These are phyloP conservation scores for Blastocystis sp. DNA, from an alignment of 352 stramenopile genomes.

Conservation along the genomic window DNA sequence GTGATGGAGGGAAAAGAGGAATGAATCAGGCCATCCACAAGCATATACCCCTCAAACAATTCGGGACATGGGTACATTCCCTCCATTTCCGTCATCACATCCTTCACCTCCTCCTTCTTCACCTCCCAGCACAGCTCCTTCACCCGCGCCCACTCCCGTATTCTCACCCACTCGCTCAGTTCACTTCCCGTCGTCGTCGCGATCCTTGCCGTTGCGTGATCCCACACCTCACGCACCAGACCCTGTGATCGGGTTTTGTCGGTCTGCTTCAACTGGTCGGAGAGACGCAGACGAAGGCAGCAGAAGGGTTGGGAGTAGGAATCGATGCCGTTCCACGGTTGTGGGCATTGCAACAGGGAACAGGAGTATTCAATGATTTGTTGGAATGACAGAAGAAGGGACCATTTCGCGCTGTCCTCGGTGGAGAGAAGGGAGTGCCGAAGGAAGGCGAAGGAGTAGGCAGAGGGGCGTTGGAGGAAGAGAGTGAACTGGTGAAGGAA, in stretches of 20 bases:
- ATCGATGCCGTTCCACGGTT: neutral
- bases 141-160: neutral
- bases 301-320: neutral
- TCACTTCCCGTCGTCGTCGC: neutral
- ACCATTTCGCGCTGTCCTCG: neutral
- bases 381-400: neutral
- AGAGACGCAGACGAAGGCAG: neutral
- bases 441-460: neutral
- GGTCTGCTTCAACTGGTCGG: neutral
- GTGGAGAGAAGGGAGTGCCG: neutral
- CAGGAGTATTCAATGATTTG: neutral
- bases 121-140: neutral
- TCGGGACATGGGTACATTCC: neutral
- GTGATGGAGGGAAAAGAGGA: neutral
- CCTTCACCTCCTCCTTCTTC: neutral
- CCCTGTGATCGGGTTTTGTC: neutral
- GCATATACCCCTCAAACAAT: neutral
- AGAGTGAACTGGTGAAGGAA: neutral
- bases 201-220: neutral
- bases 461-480: neutral
- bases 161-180: neutral
- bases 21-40: neutral
- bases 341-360: neutral
- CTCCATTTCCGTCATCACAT: neutral
- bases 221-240: neutral